Evolutionary conservation across 2,329 filamentous ascomycete species (phyloP).

Genomic region (Fusarium sp.): DNA sequence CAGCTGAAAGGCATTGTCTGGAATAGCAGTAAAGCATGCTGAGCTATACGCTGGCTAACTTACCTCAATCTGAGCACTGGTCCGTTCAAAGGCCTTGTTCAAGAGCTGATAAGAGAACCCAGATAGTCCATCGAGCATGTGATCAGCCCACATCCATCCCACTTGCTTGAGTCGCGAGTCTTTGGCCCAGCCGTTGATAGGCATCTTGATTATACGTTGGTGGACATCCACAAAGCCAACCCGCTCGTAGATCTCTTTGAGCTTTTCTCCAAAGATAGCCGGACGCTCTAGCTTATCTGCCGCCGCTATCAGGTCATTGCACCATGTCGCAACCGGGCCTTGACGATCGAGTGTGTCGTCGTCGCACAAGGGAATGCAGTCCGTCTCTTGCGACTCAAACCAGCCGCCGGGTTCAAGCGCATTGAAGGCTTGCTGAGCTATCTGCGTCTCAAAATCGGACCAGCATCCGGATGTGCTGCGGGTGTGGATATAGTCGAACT

Average conservation of each 20-base stretch:
- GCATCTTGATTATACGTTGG: conserved; percentile 60
- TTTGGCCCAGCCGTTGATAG: conserved; percentile 61
- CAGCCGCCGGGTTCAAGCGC: conserved; percentile 61
- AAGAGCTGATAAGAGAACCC: conserved; percentile 52
- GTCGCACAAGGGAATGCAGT: conserved; percentile 50
- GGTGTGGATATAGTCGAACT: conserved; percentile 64
- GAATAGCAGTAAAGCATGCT: neutral
- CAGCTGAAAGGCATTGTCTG: neutral
- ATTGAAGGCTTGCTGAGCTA: conserved; percentile 60
- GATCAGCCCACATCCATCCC: conserved; percentile 54
- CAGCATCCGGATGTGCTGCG: conserved; percentile 59
- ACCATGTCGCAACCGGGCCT: conserved; percentile 50
- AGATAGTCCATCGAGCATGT: conserved; percentile 46
- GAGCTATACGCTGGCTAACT: neutral
- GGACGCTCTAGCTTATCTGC: conserved; percentile 50
- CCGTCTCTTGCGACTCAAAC: conserved; percentile 61
- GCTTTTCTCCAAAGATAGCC: conserved; percentile 44
- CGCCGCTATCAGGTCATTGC: conserved; percentile 50
- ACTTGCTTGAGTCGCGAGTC: conserved; percentile 51
- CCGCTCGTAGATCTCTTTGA: conserved; percentile 51
- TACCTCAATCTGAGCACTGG: conserved; percentile 59
- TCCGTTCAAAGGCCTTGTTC: conserved; percentile 50
- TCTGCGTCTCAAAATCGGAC: conserved; percentile 54
- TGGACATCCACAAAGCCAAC: conserved; percentile 64
- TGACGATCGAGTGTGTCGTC: conserved; percentile 53